A percentile compares a stretch with the other conserved stretches of the same genome.
phyloP scores from a whole-genome alignment of 306 rosid genomes.

The Trifolium repens region DNA sequence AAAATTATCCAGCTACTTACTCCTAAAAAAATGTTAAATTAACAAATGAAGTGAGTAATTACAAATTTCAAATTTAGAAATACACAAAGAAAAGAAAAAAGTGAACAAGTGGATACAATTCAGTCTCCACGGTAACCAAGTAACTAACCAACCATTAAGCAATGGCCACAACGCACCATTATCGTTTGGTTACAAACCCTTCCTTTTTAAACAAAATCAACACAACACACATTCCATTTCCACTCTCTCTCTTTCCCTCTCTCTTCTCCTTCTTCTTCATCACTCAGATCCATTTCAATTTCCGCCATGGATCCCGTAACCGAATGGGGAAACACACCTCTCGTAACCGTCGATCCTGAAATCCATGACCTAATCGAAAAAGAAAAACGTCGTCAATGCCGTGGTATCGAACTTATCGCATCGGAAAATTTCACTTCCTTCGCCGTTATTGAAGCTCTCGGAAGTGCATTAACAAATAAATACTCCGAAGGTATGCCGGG shows the following conservation, averaged over 20 bases:
- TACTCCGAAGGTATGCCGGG: conserved; percentile 99
- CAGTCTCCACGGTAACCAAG: not conserved
- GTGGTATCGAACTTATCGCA: conserved; percentile 95
- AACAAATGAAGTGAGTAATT: not conserved
- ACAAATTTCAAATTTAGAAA: not conserved
- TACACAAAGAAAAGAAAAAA: not conserved
- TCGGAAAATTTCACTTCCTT: conserved; percentile 97
- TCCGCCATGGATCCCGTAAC: conserved; percentile 72
- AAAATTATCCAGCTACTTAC: too few relatives aligned
- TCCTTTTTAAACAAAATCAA: conserved; percentile 18
- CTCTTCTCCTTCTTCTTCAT: not conserved
- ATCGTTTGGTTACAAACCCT: not conserved
- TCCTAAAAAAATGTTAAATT: too few relatives aligned
- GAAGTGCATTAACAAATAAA: conserved; percentile 89
- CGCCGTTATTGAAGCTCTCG: conserved; percentile 90
- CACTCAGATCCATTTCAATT: not conserved
- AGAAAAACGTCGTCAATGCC: conserved; percentile 91
- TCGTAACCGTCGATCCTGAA: conserved; percentile 72
- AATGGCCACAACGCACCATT: conserved; percentile 12
- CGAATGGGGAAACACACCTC: conserved; percentile 82
- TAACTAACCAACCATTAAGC: conserved; percentile 18
- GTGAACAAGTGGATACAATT: conserved; percentile 35
- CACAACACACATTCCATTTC: conserved; percentile 4
- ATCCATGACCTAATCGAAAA: conserved; percentile 93
- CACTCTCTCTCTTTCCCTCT: not conserved